Conservation (phyloP, 2,329 filamentous ascomycete genomes). For the Venturia pyrina region DNA sequence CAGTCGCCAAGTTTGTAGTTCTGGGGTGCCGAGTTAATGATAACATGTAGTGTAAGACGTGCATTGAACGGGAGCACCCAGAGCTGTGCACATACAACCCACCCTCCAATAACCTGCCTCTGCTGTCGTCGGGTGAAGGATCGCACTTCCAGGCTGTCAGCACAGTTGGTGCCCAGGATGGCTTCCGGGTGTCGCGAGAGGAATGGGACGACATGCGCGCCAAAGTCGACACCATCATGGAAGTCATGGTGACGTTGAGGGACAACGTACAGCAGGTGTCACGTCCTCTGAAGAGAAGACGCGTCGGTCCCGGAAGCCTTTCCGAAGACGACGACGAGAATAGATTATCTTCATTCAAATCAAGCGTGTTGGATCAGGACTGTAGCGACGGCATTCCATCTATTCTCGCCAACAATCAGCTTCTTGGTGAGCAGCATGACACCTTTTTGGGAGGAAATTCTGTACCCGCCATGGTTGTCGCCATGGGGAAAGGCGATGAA, state of each 20-base stretch:
- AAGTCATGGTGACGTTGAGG: background rate
- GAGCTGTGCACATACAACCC: constrained; percentile 10
- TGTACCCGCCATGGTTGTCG: constrained; percentile 50
- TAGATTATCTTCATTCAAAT: background rate
- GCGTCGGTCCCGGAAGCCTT: constrained; percentile 29
- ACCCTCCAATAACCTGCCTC: background rate
- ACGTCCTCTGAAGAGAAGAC: constrained; percentile 20
- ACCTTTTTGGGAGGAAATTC: constrained; percentile 53
- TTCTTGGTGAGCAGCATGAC: constrained; percentile 42
- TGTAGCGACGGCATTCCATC: constrained; percentile 23
- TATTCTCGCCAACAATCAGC: constrained; percentile 49
- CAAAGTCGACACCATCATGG: background rate
- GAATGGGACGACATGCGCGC: background rate
- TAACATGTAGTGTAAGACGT: constrained; percentile 32
- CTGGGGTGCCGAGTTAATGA: background rate
- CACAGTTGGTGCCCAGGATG: background rate
- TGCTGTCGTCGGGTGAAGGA: background rate
- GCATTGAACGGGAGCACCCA: constrained; percentile 21
- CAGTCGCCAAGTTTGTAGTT: background rate
- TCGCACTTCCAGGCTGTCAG: background rate
- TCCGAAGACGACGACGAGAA: constrained; percentile 1
- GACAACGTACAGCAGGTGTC: background rate
- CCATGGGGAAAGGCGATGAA: constrained; percentile 27
- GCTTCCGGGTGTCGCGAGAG: background rate
- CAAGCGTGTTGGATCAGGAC: background rate